phyloP scores from a whole-genome alignment of 2,329 filamentous ascomycete species.

The Monilinia fructicola region DNA sequence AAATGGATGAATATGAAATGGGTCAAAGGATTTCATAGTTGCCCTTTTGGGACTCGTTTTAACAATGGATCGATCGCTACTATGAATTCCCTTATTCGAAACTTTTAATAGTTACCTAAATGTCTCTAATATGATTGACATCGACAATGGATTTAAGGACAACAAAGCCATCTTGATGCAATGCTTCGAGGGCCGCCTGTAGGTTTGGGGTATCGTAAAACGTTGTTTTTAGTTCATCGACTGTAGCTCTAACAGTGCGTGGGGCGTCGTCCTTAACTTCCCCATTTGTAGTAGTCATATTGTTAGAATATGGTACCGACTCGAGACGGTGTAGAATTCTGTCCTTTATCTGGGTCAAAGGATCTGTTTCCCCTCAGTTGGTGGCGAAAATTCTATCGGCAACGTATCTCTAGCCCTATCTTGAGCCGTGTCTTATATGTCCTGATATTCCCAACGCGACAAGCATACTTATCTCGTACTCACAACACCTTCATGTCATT shows the following conservation, averaged over 20 bases:
- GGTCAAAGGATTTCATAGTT: too few species aligned
- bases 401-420: too few species aligned
- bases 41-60: too few species aligned
- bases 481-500: not conserved
- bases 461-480: not conserved
- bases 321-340: not conserved
- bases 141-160: constrained; percentile 43
- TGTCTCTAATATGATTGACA: constrained; percentile 39
- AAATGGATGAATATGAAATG: too few species aligned
- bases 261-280: not conserved
- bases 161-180: constrained; percentile 43
- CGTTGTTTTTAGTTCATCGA: not conserved
- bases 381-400: not conserved
- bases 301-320: not conserved
- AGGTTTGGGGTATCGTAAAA: not conserved
- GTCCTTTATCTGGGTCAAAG: too few species aligned
- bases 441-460: constrained; percentile 4
- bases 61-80: too few species aligned
- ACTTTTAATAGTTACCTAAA: too few species aligned
- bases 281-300: not conserved
- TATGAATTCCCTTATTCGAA: too few species aligned
- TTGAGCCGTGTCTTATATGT: not conserved
- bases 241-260: not conserved
- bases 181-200: not conserved
- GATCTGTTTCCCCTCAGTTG: not conserved